Evolutionary conservation across 805 yeast genomes (phyloP).

Genomic region (Candida nemodendra): DNA sequence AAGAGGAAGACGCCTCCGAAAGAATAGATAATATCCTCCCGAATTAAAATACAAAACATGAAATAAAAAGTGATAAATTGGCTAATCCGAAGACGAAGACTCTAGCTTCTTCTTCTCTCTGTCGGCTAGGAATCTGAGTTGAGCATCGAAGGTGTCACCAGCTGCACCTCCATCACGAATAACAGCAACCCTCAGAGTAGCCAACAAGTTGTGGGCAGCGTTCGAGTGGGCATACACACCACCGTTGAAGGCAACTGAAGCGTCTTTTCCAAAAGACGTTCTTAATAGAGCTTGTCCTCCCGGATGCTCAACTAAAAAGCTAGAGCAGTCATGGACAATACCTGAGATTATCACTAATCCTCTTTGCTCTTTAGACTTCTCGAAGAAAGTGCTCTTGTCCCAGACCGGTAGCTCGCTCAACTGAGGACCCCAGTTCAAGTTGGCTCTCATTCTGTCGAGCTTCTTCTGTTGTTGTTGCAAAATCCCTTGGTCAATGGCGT

Average conservation of each 20-base stretch:
- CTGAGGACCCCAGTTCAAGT: slow-evolving; percentile 74
- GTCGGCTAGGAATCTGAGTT: slow-evolving; percentile 32
- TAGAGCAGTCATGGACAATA: slow-evolving; percentile 72
- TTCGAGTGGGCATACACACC: slow-evolving; percentile 84
- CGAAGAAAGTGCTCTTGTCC: slow-evolving; percentile 62
- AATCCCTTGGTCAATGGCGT: slow-evolving; percentile 79
- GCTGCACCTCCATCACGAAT: slow-evolving; percentile 64
- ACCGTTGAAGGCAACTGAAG: slow-evolving; percentile 81
- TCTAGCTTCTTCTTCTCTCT: slow-evolving; percentile 14
- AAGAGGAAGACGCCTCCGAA: too few relatives aligned
- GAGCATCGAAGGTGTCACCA: slow-evolving; percentile 52
- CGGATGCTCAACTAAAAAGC: slow-evolving; percentile 73
- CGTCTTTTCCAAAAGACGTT: slow-evolving; percentile 77
- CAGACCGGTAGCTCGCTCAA: slow-evolving; percentile 68
- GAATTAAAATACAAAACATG: too few relatives aligned
- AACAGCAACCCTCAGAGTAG: slow-evolving; percentile 80
- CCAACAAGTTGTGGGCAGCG: slow-evolving; percentile 81
- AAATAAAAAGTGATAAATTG: too few relatives aligned
- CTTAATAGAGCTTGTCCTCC: slow-evolving; percentile 76
- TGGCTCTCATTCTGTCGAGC: slow-evolving; percentile 58
- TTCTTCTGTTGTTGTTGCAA: slow-evolving; percentile 83
- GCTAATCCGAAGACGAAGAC: too few relatives aligned
- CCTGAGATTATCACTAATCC: slow-evolving; percentile 74
- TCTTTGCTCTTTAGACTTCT: slow-evolving; percentile 44
- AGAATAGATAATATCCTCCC: too few relatives aligned